Conservation (phyloP, 2,329 filamentous ascomycete genomes). For the Ascocoryne sarcoides region DNA sequence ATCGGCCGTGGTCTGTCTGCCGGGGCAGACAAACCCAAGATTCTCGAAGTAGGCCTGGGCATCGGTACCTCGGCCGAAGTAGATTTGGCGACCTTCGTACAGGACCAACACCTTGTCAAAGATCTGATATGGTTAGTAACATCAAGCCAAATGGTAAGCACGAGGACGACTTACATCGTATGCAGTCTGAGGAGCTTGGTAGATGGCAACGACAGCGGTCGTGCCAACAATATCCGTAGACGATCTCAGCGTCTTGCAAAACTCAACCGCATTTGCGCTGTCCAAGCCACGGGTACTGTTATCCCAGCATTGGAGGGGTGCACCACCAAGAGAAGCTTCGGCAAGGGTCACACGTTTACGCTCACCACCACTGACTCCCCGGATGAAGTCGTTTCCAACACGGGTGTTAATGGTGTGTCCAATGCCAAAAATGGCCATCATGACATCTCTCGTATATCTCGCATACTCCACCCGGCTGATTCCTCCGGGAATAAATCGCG, state of each 20-base stretch:
- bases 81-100: constrained; percentile 1
- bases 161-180: constrained; percentile 42
- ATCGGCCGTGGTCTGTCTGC: constrained; percentile 47
- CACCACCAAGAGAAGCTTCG: constrained; percentile 54
- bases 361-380: constrained; percentile 59
- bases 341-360: constrained; percentile 73
- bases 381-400: constrained; percentile 64
- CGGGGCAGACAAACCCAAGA: constrained; percentile 65
- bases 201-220: constrained; percentile 59
- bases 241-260: constrained; percentile 56
- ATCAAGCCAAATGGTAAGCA: neutral
- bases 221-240: constrained; percentile 54
- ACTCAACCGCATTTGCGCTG: constrained; percentile 63
- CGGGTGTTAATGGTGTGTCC: constrained; percentile 63
- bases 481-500: constrained; percentile 50
- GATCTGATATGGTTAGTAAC: constrained; percentile 27
- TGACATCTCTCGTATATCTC: constrained; percentile 37
- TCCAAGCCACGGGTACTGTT: constrained; percentile 70
- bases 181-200: constrained; percentile 60
- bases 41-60: constrained; percentile 41
- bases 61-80: neutral
- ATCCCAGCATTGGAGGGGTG: constrained; percentile 61
- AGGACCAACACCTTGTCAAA: constrained; percentile 40
- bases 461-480: constrained; percentile 48
- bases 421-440: constrained; percentile 63